Percentiles rank a stretch among this genome's conserved stretches.
These are phyloP conservation scores for Akanthomyces lecanii DNA, from an alignment of 2,329 filamentous ascomycete species.

Conservation along the genomic window DNA sequence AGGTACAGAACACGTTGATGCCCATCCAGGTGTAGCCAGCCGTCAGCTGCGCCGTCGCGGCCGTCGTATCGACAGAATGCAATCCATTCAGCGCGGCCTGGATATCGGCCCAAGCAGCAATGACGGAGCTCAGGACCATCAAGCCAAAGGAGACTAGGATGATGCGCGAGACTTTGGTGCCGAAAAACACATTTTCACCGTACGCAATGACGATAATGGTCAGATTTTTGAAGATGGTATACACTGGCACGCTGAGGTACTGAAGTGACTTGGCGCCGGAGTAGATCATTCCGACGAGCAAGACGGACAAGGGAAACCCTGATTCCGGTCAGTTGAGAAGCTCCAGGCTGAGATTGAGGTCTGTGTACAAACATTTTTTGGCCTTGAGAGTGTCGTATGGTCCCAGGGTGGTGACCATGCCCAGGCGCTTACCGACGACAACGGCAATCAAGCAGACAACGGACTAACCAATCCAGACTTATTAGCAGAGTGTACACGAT, in stretches of 20 bases:
- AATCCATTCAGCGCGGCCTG: constrained; percentile 70
- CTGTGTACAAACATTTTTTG: constrained; percentile 69
- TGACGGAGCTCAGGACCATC: constrained; percentile 91
- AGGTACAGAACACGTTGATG: constrained; percentile 92
- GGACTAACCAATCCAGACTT: constrained; percentile 51
- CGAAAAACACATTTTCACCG: constrained; percentile 97
- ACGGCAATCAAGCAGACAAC: constrained; percentile 86
- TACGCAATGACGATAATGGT: constrained; percentile 99
- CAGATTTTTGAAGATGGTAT: constrained; percentile 99
- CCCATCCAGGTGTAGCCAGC: constrained; percentile 97
- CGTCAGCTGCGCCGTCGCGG: constrained; percentile 83
- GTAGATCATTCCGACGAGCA: constrained; percentile 99
- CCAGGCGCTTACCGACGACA: constrained; percentile 71
- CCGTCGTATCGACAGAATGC: constrained; percentile 57
- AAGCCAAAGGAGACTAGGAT: constrained; percentile 90
- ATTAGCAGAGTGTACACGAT: constrained; percentile 8
- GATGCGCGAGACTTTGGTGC: constrained; percentile 81
- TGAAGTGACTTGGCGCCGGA: constrained; percentile 93
- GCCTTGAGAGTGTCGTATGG: constrained; percentile 84
- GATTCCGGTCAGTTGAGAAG: constrained; percentile 23
- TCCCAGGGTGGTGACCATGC: constrained; percentile 77
- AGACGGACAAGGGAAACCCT: constrained; percentile 96
- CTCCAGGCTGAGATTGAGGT: background rate
- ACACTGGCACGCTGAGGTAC: constrained; percentile 94
- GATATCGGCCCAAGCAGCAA: constrained; percentile 97